Evolutionary conservation across 352 stramenopile species (phyloP).

Genomic region (Globisporangium nodosum): DNA sequence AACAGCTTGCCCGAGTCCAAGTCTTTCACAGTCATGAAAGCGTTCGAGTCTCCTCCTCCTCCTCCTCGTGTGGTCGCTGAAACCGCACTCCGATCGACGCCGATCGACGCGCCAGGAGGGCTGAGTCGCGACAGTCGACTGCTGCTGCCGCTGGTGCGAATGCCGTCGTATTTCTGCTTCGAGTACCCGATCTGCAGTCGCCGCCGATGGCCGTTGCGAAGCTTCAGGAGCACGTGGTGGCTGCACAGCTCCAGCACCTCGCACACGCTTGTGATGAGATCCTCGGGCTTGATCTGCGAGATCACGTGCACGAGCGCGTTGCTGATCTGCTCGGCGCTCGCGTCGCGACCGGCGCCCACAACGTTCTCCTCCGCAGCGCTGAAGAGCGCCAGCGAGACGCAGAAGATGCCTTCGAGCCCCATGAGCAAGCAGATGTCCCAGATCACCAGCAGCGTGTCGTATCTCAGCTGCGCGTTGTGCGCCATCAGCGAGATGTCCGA

Average conservation of each 20-base stretch:
- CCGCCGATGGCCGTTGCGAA: constrained; percentile 68
- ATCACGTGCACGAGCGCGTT: constrained; percentile 52
- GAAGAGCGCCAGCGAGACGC: constrained; percentile 63
- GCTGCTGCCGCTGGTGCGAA: neutral
- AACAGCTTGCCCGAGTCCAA: constrained; percentile 70
- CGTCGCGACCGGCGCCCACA: constrained; percentile 26
- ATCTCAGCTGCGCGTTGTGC: constrained; percentile 65
- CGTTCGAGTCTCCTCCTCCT: neutral
- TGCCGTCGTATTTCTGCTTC: constrained; percentile 14
- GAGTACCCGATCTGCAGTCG: constrained; percentile 47
- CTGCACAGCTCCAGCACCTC: constrained; percentile 75
- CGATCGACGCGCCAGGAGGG: neutral
- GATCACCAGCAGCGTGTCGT: constrained; percentile 65
- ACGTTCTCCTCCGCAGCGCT: constrained; percentile 55
- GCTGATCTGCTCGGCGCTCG: constrained; percentile 61
- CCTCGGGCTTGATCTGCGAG: constrained; percentile 39
- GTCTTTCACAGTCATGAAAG: constrained; percentile 54
- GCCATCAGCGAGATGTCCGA: constrained; percentile 77
- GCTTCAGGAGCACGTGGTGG: constrained; percentile 70
- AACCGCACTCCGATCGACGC: neutral
- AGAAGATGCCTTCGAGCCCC: constrained; percentile 78
- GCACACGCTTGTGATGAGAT: constrained; percentile 70
- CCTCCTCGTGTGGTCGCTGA: neutral
- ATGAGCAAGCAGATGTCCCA: constrained; percentile 81
- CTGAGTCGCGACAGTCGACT: neutral